Percentiles rank a stretch among this genome's conserved stretches.
Conservation (phyloP, 345 rosid species). For the Linum usitatissimum region DNA sequence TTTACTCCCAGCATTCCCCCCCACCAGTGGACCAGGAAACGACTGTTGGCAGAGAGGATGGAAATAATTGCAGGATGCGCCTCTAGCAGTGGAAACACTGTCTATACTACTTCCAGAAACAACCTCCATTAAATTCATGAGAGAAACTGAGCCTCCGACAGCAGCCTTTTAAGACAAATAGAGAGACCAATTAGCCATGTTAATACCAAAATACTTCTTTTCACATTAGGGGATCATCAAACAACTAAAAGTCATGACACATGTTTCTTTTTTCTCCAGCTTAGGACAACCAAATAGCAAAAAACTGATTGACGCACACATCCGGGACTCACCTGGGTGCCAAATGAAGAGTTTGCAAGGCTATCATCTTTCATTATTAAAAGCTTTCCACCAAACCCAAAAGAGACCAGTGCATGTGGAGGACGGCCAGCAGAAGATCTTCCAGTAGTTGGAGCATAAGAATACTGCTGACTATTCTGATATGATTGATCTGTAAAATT, state of each 20-base stretch:
- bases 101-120: constrained; percentile 30
- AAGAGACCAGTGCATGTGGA: constrained; percentile 74
- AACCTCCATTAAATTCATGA: constrained; percentile 73
- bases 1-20: constrained; percentile 81
- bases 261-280: not conserved
- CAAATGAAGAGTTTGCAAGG: constrained; percentile 42
- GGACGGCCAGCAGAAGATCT: constrained; percentile 95
- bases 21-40: constrained; percentile 90
- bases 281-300: constrained; percentile 1
- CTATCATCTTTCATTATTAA: constrained; percentile 55
- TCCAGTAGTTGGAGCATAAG: constrained; percentile 40
- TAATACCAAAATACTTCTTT: no score
- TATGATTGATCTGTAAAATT: constrained; percentile 36
- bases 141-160: constrained; percentile 40
- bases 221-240: not conserved
- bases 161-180: constrained; percentile 41
- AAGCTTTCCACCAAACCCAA: constrained; percentile 96
- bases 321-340: constrained; percentile 53
- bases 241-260: not conserved
- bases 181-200: constrained; percentile 17
- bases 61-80: constrained; percentile 44
- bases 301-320: constrained; percentile 3
- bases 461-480: constrained; percentile 48
- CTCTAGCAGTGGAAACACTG: constrained; percentile 29
- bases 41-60: constrained; percentile 60